Base-by-base conservation (phyloP, 1,139 yeast species). In the Waltiozyma sp. region DNA sequence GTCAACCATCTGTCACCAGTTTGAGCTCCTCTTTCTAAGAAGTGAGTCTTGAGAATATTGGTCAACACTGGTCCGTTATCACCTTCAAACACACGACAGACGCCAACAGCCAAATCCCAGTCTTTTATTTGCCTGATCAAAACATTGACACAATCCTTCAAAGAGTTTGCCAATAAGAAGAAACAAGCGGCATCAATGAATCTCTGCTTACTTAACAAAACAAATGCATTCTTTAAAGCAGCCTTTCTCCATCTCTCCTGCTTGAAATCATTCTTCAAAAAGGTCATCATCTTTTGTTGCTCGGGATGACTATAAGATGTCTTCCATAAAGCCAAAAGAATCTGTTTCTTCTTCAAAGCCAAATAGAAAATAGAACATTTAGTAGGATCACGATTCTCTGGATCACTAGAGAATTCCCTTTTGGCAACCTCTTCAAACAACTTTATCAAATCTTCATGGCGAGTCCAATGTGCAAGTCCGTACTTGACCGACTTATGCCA, bases 151-250 rank as follows among this genome's bases (percentile, higher is more conserved):
- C 89, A 80, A 60, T 91, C 98, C 44, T 73, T 73, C 18, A 86
- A 63, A 1, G 87, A 69, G 44, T 73, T 91, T 0, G 84, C 96
- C n/a, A 91, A 68, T 35, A 91, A 63, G 61, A 91, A 91, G 59
- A 91, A 89, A 31, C 83, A 80, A 0, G 97, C 96, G 0, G 97
- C 94, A 61, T 89, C 94, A 56, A 75, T 63, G 56, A 73, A 86
- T 38, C 97, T 67, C 59, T 88, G 98, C 56, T 87, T 86, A 45
- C 97, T 88, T 48, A 91, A 62, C 38, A 91, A 65, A 0, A 88
- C 97, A 66, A 77, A 91, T 0, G 98, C 98, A 63, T 91, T 91
- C 56, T 91, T 91, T 55, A 77, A 64, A 0, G 98, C 96, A 0
- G 96, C 96, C 0, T 86, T 73, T 51, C 69, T 73, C 96, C 96